These are phyloP conservation scores for Saitoella complicata DNA, from an alignment of 805 yeast genomes.

Conservation along the genomic window DNA sequence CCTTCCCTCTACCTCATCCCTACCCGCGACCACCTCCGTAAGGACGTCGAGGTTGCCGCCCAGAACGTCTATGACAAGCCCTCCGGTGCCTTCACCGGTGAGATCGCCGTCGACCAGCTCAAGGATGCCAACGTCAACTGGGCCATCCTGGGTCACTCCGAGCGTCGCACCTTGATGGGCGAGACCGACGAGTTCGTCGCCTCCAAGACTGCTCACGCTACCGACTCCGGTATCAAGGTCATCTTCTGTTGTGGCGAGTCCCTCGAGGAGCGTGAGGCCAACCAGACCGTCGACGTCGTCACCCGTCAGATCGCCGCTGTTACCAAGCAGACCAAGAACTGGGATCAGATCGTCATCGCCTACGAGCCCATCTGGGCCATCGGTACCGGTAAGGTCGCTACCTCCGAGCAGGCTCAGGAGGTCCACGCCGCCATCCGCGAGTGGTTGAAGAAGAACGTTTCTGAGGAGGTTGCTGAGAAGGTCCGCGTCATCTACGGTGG, in stretches of 20 bases:
- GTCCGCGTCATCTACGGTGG: slow-evolving; percentile 97
- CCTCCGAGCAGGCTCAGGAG: slow-evolving; percentile 94
- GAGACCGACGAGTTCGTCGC: slow-evolving; percentile 78
- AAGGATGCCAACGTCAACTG: slow-evolving; percentile 85
- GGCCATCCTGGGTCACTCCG: slow-evolving; percentile 96
- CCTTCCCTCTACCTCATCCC: slow-evolving; percentile 83
- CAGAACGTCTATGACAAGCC: slow-evolving; percentile 81
- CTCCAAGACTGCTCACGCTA: slow-evolving; percentile 83
- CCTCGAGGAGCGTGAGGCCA: slow-evolving; percentile 82
- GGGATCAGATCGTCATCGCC: slow-evolving; percentile 86
- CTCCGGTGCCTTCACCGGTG: slow-evolving; percentile 97
- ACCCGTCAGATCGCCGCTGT: slow-evolving; percentile 85
- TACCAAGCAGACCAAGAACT: slow-evolving; percentile 62
- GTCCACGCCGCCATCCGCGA: slow-evolving; percentile 81
- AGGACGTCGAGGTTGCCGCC: slow-evolving; percentile 62
- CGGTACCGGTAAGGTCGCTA: slow-evolving; percentile 98
- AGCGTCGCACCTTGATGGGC: slow-evolving; percentile 86
- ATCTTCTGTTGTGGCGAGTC: slow-evolving; percentile 96
- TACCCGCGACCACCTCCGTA: slow-evolving; percentile 54
- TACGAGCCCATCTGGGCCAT: slow-evolving; percentile 99
- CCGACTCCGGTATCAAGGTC: slow-evolving; percentile 76
- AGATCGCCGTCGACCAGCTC: slow-evolving; percentile 66
- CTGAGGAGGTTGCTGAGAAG: slow-evolving; percentile 56
- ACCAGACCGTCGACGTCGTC: slow-evolving; percentile 70
- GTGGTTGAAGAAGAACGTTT: slow-evolving; percentile 61